These are phyloP conservation scores for Aspergillus fumigatus DNA, from an alignment of 2,329 filamentous ascomycete species.

Conservation along the genomic window DNA sequence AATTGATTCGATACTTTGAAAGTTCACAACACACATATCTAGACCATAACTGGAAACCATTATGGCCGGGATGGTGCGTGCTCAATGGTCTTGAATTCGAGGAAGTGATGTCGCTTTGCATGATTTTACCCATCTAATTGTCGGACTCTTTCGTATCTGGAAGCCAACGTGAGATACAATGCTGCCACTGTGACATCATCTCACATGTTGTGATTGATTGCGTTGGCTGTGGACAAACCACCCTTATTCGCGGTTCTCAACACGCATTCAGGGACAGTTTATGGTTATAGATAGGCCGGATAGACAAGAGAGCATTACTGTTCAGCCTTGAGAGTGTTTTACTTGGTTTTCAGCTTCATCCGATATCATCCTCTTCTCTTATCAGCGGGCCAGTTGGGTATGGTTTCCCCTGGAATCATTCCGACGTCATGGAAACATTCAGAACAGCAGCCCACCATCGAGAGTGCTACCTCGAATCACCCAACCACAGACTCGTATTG, in stretches of 20 bases:
- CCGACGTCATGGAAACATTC: neutral
- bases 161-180: neutral
- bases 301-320: neutral
- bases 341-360: neutral
- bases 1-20: neutral
- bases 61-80: too few relatives aligned
- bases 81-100: too few relatives aligned
- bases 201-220: constrained; percentile 2
- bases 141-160: neutral
- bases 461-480: neutral
- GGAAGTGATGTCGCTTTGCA: neutral
- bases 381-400: neutral
- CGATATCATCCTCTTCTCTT: neutral
- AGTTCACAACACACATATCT: neutral
- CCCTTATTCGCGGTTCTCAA: neutral
- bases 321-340: neutral
- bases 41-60: neutral
- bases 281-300: neutral
- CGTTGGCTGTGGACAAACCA: neutral
- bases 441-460: neutral
- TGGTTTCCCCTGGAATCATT: neutral
- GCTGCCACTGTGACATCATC: constrained; percentile 16
- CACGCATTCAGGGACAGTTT: neutral
- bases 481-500: neutral
- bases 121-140: neutral